Evolutionary conservation across 202 grass and related monocot species (phyloP).

Genomic region (Saccharum hybrid): DNA sequence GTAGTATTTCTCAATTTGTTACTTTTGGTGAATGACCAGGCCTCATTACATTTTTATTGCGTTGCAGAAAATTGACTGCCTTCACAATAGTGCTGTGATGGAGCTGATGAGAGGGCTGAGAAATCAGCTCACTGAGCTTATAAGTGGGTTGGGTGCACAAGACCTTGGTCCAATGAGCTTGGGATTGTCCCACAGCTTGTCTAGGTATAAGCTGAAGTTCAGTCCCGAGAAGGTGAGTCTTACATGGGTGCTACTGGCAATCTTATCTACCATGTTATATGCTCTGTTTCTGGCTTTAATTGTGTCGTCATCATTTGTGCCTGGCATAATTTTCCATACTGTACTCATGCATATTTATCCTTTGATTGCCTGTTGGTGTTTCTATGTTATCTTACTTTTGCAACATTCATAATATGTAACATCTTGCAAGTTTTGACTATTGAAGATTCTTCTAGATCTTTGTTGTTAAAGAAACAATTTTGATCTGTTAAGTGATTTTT

Average conservation of each 20-base stretch:
- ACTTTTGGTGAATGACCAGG: neutral
- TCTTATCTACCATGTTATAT: neutral
- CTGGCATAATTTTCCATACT: neutral
- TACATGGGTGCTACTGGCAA: neutral
- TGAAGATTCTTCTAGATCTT: neutral
- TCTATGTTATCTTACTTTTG: neutral
- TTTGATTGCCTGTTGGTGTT: neutral
- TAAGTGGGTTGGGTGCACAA: conserved; percentile 79
- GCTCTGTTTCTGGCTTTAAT: conserved; percentile 3
- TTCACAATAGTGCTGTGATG: conserved; percentile 86
- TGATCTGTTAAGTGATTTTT: neutral
- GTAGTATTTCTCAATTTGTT: neutral
- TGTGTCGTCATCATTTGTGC: neutral
- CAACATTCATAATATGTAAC: conserved; percentile 4
- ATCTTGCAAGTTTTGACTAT: neutral
- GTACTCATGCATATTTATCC: neutral
- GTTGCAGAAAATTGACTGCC: conserved; percentile 87
- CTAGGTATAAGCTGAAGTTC: conserved; percentile 96
- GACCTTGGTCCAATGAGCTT: conserved; percentile 92
- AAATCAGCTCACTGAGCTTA: conserved; percentile 84
- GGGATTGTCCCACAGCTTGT: conserved; percentile 89
- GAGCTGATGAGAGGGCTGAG: conserved; percentile 90
- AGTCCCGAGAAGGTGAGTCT: conserved; percentile 85
- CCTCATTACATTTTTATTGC: conserved; percentile 11
- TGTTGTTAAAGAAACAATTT: neutral